Evolutionary conservation across 2,329 filamentous ascomycete species (phyloP), one percentile per base, ranked within the genome.

Genomic region (Scedosporium dehoogii): DNA sequence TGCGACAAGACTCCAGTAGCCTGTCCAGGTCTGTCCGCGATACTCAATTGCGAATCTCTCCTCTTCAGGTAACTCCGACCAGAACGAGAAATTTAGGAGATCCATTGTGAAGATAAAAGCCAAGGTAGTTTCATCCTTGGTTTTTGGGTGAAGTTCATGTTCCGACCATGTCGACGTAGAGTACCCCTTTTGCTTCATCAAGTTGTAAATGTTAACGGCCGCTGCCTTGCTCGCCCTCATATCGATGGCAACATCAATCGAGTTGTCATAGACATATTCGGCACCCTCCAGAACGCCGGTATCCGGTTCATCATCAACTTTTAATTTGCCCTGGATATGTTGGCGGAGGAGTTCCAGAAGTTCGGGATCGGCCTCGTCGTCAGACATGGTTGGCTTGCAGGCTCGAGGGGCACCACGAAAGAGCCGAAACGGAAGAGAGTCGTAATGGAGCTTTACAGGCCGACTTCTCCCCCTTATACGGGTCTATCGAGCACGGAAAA

Each of bases 21-120:
- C 94, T 0, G 92, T 97, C 91, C 92, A 97, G 63, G 76, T 85
- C 73, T 85, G 87, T 29, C 85, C 92, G 56, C 82, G 83, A 74
- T 97, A 97, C 63, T 90, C 87, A 51, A 99, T 83, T 9, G 89
- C 83, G 73, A 93, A 99, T 10, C 91, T 82, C 68, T 93, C 86
- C 4, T 85, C 81, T 10, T 89, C 86, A 0, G 79, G 74, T 55
- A 75, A 71, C 60, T 90, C 87, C 14, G 91, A 96, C 94, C 94
- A 99, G 73, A 99, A 99, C 23, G 88, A 96, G 72, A 97, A 99
- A 72, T 99, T 99, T 59, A 99, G 78, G 29, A 99, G 74, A 72
- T 99, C 94, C 91, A 99, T 96, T 21, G 90, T 91, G 73, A 99
- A 97, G 69, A 99, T 93, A 72, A 99, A 97, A 66, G 90, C 88